phyloP scores from a whole-genome alignment of 768 basidiomycete species.

The Agrocybe pediades region DNA sequence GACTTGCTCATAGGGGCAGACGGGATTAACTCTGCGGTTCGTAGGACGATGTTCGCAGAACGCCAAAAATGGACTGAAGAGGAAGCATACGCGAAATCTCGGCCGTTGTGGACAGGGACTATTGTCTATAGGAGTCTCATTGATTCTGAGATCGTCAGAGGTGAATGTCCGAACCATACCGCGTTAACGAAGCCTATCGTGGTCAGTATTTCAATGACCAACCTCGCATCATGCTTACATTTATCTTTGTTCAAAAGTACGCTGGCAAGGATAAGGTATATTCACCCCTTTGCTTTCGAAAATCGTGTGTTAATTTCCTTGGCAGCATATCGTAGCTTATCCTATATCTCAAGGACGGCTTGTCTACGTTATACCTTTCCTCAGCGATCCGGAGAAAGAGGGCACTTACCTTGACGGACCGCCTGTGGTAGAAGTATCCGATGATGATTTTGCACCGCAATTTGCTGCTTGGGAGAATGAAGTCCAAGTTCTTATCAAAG shows the following conservation, averaged over 20 bases:
- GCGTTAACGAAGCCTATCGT: constrained; percentile 26
- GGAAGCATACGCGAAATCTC: constrained; percentile 18
- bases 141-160: constrained; percentile 22
- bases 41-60: constrained; percentile 22
- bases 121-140: constrained; percentile 35
- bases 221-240: no score
- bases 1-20: constrained; percentile 49
- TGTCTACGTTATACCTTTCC: constrained; percentile 29
- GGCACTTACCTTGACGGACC: constrained; percentile 27
- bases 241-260: constrained; percentile 7
- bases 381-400: constrained; percentile 22
- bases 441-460: constrained; percentile 25
- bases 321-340: constrained; percentile 34
- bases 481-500: constrained; percentile 18
- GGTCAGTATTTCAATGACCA: constrained; percentile 24
- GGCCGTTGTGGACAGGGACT: constrained; percentile 43
- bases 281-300: neutral
- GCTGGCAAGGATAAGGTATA: constrained; percentile 17
- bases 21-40: constrained; percentile 37
- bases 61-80: constrained; percentile 3
- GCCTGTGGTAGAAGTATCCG: constrained; percentile 21
- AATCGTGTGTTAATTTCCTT: neutral
- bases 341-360: constrained; percentile 30
- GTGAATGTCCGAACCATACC: constrained; percentile 24
- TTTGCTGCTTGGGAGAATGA: constrained; percentile 34